Conservation (phyloP, 768 basidiomycete genomes). For the Collybiopsis confluens region DNA sequence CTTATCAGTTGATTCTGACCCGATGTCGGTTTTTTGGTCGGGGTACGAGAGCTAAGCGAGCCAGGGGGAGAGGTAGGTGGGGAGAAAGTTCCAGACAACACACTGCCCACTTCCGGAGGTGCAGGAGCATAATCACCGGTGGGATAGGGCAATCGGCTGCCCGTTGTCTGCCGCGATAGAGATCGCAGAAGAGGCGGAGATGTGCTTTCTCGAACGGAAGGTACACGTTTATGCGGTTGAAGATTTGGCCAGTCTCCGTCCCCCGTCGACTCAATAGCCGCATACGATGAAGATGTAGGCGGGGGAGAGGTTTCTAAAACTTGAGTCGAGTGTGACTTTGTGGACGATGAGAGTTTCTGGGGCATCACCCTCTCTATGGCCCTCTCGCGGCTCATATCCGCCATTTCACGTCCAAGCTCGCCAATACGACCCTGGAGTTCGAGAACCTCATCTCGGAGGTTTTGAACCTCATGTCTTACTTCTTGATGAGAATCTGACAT, state of each 20-base stretch:
- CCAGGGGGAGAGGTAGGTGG: conserved; percentile 3
- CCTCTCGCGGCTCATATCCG: conserved; percentile 19
- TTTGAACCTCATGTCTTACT: conserved; percentile 25
- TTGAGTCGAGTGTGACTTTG: background rate
- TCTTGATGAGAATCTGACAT: background rate
- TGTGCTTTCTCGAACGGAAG: conserved; percentile 3
- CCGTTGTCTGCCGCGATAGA: conserved; percentile 5
- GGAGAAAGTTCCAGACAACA: conserved; percentile 1
- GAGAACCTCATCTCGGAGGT: conserved; percentile 62
- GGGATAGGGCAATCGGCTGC: conserved; percentile 72
- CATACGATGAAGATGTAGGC: conserved; percentile 1
- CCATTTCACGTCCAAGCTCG: conserved; percentile 77
- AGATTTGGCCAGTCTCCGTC: background rate
- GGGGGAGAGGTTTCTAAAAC: background rate
- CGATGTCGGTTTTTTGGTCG: conserved; percentile 28
- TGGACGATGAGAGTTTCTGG: background rate
- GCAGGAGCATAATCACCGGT: conserved; percentile 73
- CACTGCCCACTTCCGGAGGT: conserved; percentile 18
- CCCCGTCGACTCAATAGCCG: background rate
- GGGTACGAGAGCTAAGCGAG: conserved; percentile 13
- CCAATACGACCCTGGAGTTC: conserved; percentile 75
- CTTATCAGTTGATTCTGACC: conserved; percentile 19
- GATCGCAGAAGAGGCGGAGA: conserved; percentile 6
- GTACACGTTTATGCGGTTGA: conserved; percentile 2
- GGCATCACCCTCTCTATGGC: background rate